Evolutionary conservation across 2,329 filamentous ascomycete species (phyloP), one percentile per base, ranked within the genome.

Genomic region (Penicillium janthinellum): DNA sequence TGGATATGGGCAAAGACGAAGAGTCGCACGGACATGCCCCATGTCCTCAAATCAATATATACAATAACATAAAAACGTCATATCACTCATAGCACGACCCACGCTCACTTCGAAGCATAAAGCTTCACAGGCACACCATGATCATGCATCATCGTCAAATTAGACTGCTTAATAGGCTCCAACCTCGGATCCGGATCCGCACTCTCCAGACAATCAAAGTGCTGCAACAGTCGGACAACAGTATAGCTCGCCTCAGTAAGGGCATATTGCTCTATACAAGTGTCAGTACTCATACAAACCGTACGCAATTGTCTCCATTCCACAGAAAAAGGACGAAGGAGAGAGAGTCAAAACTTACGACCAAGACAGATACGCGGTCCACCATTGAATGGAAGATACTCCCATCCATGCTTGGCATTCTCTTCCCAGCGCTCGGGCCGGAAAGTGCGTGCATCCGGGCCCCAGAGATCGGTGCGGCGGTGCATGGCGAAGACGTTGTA

Each of bases 401-500:
- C 73, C 75, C 75, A 78, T 15, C 72, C 70, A 28, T 68, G 70
- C 42, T 70, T 69, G 1, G 63, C 62, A 31, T 72, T 70, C 50
- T 73, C 71, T 34, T 79, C 78, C 82, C 82, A 84, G 45, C 82
- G 75, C 70, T 83, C 82, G 0, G 83, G 83, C 15, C 73, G 72
- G 73, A 81, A 84, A 14, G 71, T 71, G 2, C 77, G 65, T 2
- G 80, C 76, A 48, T 83, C 81, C 3, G 69, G 48, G 1, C 80
- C 80, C 63, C 75, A 83, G 54, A 78, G 68, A 48, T 83, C 80
- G 3, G 70, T 73, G 15, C 89, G 85, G 4, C 90, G 86, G 71
- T 94, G 90, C 90, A 95, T 90, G 5, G 85, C 77, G 52, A 91
- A 83, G 0, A 90, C 82, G 41, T 82, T 87, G 79, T 92, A 95